Evolutionary conservation across 2,329 filamentous ascomycete species (phyloP).

Genomic region (Beauveria scarabaeidicola): DNA sequence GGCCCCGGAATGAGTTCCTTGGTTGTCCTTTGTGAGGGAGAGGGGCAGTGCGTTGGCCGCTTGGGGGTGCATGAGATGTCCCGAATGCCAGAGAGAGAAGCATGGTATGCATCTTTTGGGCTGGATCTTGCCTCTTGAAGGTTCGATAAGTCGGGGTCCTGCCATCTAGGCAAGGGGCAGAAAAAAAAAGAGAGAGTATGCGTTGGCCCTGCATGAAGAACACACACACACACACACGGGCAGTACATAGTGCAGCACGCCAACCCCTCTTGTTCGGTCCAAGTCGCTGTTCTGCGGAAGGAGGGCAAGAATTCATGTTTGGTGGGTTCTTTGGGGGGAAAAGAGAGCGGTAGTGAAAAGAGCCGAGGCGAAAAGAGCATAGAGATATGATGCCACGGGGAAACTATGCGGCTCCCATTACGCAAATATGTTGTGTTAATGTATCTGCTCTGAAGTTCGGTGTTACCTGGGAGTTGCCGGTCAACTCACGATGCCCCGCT

Average conservation of each 20-base stretch:
- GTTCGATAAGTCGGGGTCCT: neutral
- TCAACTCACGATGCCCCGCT: neutral
- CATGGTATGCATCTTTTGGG: neutral
- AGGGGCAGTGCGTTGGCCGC: neutral
- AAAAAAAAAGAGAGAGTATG: neutral
- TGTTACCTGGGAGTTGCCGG: neutral
- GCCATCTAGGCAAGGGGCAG: neutral
- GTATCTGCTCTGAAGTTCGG: neutral
- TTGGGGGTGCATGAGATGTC: neutral
- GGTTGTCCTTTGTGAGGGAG: neutral
- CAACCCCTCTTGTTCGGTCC: neutral
- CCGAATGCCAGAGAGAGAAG: neutral
- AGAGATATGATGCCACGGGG: slow-evolving; percentile 4
- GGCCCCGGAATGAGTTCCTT: too few relatives aligned
- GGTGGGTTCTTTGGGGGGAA: neutral
- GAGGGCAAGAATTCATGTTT: neutral
- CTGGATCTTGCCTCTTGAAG: neutral
- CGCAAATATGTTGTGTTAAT: neutral
- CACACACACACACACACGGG: too few relatives aligned
- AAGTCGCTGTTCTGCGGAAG: neutral
- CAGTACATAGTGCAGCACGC: neutral
- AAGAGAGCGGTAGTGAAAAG: neutral
- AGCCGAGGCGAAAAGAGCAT: neutral
- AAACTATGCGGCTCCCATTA: neutral
- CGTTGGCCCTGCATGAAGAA: neutral